Evolutionary conservation across 306 rosid genomes (phyloP), one percentile per base, ranked within the genome.

Genomic region (Vachellia collinsii): DNA sequence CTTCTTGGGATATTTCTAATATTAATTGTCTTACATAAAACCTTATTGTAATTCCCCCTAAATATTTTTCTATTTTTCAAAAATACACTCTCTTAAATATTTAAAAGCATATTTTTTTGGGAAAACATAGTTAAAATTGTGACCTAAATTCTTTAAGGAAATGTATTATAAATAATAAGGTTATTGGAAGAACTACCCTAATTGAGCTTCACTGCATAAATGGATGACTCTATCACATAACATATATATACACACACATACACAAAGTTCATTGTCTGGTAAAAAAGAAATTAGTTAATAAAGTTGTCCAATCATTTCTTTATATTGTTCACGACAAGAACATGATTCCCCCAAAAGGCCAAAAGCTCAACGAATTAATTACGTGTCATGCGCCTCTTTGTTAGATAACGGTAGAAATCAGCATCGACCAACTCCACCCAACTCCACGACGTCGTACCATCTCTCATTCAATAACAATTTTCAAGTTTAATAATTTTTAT

Each of bases 301-400:
- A 63, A 63, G 19, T 0, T 63, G 10, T 34, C 43, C 42, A 34
- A 39, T 19, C 59, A 64, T 74, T 58, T 71, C 73, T 70, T 74
- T 58, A 75, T 39, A 20, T 19, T 81, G 72, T 46, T 68, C 71
- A 83, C 75, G 42, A 81, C 63, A 72, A 41, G 70, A 73, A 70
- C 44, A 76, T 37, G 46, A 78, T 66, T 61, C 86, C 81, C 48
- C 80, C 23, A 69, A 6, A 6, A 19, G 59, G 22, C 22, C 9
- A 54, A 46, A n/a, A 1, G 70, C 54, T 62, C 63, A 41, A 67
- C 23, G 5, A 20, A 67, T 67, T 37, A 67, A 39, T 14, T 38
- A 17, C 1, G 11, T 41, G 73, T 42, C 3, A 1, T 4, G 46
- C 34, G 53, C 73, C 73, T 68, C 73, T 5, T n/a, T n/a, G 34